These are phyloP conservation scores for Thielaviopsis euricoi DNA, from an alignment of 2,329 filamentous ascomycete species.

Conservation along the genomic window DNA sequence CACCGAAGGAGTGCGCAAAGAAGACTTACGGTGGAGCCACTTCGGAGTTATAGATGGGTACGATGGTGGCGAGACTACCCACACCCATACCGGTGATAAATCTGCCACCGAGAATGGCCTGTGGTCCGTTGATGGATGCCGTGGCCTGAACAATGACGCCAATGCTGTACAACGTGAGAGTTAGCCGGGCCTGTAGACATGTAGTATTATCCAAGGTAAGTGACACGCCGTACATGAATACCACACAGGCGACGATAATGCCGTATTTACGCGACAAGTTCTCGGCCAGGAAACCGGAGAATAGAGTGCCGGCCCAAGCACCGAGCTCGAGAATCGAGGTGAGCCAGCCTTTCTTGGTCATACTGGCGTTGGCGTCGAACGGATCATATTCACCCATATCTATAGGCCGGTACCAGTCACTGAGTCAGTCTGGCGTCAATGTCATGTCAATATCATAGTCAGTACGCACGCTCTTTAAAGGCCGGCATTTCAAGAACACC, in stretches of 20 bases:
- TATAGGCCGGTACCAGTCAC: constrained; percentile 16
- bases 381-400: constrained; percentile 39
- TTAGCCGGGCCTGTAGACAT: background rate
- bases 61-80: constrained; percentile 45
- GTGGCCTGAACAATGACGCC: constrained; percentile 54
- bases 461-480: constrained; percentile 24
- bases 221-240: constrained; percentile 19
- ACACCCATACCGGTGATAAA: constrained; percentile 47
- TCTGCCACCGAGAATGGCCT: constrained; percentile 50
- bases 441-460: too few species aligned
- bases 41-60: constrained; percentile 30
- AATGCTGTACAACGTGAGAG: constrained; percentile 19
- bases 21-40: constrained; percentile 22
- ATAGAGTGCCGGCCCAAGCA: constrained; percentile 57
- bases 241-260: constrained; percentile 50
- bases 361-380: constrained; percentile 25
- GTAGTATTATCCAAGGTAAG: background rate
- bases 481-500: constrained; percentile 44
- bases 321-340: constrained; percentile 59
- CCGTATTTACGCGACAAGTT: constrained; percentile 51
- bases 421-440: constrained; percentile 13
- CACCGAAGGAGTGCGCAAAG: background rate
- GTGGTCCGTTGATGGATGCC: constrained; percentile 36
- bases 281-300: constrained; percentile 58
- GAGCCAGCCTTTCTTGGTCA: constrained; percentile 41